phyloP scores from a whole-genome alignment of 225 moss, liverwort and hornwort genomes.

The Ulota crispa region DNA sequence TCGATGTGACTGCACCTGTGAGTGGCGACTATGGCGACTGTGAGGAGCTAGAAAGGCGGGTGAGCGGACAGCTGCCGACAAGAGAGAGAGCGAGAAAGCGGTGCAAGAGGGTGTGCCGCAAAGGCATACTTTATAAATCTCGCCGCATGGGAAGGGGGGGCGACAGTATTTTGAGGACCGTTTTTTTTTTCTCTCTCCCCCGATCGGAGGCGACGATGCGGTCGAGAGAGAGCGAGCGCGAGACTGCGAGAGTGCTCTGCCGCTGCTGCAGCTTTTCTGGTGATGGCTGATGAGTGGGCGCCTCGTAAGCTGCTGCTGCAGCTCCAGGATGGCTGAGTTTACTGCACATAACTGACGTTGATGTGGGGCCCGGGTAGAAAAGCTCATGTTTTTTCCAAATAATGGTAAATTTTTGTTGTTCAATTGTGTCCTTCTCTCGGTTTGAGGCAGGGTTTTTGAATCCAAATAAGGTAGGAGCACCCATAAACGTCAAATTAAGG shows the following conservation, averaged over 20 bases:
- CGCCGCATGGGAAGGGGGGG: not conserved
- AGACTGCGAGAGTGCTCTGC: not conserved
- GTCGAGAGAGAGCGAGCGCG: not conserved
- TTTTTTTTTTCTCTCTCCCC: not conserved
- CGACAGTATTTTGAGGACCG: not conserved
- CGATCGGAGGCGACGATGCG: not conserved
- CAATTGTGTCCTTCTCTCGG: too few relatives aligned
- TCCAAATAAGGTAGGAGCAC: too few relatives aligned
- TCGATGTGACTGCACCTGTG: not conserved
- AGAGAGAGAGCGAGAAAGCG: not conserved
- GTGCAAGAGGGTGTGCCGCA: not conserved
- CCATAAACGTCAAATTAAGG: too few relatives aligned
- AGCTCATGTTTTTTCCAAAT: too few relatives aligned
- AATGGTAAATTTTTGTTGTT: too few relatives aligned
- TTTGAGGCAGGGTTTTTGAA: too few relatives aligned
- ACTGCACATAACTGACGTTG: too few relatives aligned
- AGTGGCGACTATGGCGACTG: not conserved
- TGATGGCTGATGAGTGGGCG: too few relatives aligned
- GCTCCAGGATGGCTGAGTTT: not conserved
- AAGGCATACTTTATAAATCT: not conserved
- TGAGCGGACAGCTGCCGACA: not conserved
- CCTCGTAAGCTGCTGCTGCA: not conserved
- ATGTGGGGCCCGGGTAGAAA: too few relatives aligned
- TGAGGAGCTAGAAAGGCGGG: not conserved
- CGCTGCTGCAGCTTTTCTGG: not conserved